A percentile compares a stretch with the other conserved stretches of the same genome.
Conservation (phyloP, 305 asterid genomes). For the Solanum hybrid region DNA sequence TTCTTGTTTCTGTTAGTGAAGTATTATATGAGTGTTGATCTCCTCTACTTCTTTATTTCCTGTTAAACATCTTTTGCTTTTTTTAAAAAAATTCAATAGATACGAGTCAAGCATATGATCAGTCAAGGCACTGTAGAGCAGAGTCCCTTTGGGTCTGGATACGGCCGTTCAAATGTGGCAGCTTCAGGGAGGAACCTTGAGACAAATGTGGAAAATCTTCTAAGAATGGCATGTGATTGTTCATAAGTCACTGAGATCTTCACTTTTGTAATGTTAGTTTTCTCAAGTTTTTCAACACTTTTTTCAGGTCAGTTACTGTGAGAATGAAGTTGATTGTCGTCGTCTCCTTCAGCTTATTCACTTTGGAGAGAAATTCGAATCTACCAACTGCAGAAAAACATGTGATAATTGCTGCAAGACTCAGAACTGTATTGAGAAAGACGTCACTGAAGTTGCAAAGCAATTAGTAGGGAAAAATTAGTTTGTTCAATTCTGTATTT, state of each 20-base stretch:
- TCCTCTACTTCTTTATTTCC: neutral
- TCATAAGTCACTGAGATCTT: conserved; percentile 2
- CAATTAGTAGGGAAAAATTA: conserved; percentile 57
- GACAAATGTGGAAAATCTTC: conserved; percentile 83
- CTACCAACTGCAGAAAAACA: conserved; percentile 68
- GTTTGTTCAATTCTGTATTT: neutral
- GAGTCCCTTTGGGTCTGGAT: conserved; percentile 49
- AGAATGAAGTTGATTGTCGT: conserved; percentile 88
- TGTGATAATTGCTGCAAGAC: conserved; percentile 85
- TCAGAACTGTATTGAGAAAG: conserved; percentile 64
- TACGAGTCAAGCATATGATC: conserved; percentile 93
- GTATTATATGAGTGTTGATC: neutral
- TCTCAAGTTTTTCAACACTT: conserved; percentile 5
- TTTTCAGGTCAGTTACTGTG: conserved; percentile 90
- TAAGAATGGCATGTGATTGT: conserved; percentile 58
- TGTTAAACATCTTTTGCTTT: conserved; percentile 4
- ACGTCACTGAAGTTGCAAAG: conserved; percentile 72
- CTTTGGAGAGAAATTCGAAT: conserved; percentile 91
- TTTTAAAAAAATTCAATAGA: conserved; percentile 27
- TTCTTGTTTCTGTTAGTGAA: neutral
- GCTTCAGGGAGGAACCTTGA: conserved; percentile 78
- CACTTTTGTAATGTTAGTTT: conserved; percentile 3
- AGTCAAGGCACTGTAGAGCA: conserved; percentile 76
- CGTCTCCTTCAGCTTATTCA: conserved; percentile 93
- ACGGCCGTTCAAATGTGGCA: conserved; percentile 39